Evolutionary conservation across 2,329 filamentous ascomycete species (phyloP), one percentile per base, ranked within the genome.

Genomic region (Alternaria angustiovoidea): DNA sequence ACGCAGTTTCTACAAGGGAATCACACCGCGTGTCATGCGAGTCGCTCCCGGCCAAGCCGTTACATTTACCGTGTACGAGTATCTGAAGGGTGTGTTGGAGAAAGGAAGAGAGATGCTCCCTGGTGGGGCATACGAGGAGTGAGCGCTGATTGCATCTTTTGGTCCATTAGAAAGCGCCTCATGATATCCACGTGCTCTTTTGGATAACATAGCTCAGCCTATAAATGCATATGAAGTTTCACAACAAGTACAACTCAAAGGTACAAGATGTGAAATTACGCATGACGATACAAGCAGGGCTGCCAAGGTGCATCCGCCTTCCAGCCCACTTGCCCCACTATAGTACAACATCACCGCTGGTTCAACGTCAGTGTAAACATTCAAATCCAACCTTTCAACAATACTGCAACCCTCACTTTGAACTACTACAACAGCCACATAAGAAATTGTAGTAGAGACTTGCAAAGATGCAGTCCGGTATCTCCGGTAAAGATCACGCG

Each of bases 1-100:
- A 69, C 89, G 93, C 72, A 95, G 95, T 48, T 99, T 99, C 82
- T 99, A 97, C 85, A 98, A 98, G 86, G 95, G 95, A 73, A 99
- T 99, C 81, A 99, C 95, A 47, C 95, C 95, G 7, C 88, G 95
- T 72, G 91, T 99, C 70, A 98, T 98, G 93, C 89, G 95, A 75
- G 95, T 99, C 54, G 95, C 95, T 26, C 95, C 95, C 7, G 95
- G 95, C 47, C 95, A 99, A 84, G 95, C 89, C 18, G 88, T 91
- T 44, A 91, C 88, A 3, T 91, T 91, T 70, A 89, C 83, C 18
- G 83, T 84, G 18, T 85, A 85, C 61, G 83, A 85, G 67, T 84
- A 83, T 57, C 64, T 85, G 59, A 84, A 83, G 72, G 79, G 75
- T n/a, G 69, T 83, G 5, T 66, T 85, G 43, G 82, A 86, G 74